Base-by-base conservation (phyloP, 345 rosid species). In the Cardamine resedifolia region DNA sequence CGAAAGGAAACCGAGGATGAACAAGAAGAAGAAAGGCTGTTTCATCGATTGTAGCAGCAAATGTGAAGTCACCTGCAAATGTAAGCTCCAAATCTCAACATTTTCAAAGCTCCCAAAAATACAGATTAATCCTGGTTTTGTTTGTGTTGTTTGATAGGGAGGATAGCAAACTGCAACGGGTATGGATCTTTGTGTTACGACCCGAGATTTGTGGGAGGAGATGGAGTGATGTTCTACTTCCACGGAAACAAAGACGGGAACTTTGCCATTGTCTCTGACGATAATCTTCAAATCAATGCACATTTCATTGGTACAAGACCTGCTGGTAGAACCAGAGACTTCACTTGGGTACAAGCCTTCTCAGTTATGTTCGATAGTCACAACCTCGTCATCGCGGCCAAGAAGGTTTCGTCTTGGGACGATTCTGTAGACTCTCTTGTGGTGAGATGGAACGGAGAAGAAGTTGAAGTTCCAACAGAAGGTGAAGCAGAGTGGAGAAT, bases 51-150 rank as follows among this genome's bases (percentile, higher is more conserved):
- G 97, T 78, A 87, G 93, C 66, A 87, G 86, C 87, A 86, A 77
- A 78, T 89, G 97, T 66, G 97, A 91, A 85, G 91, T 76, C 78
- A 87, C 88, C 28, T 87, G 96, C 88, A 85, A 83, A 79, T 87
- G 97, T 87, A 81, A 81, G 89, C 23, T 10, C 44, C 48, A 49
- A n/a, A 59, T 33, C 49, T 48, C 66, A 26, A 39, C 41, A 7
- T 45, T 58, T 59, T 24, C 6, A 28, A 56, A 28, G 43, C 43
- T 53, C 49, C 21, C 10, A 33, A 18, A 6, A 55, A 31, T 64
- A 1, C 6, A 9, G 20, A 51, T 10, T 23, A 30, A 55, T 27
- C 18, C 50, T 58, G 26, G 33, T 41, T 15, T 15, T 26, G 6
- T 30, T 23, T 57, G 23, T 48, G 47, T 28, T 21, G 34, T 55